phyloP scores from a whole-genome alignment of 2,329 filamentous ascomycete genomes.

The Orbilia oligospora region DNA sequence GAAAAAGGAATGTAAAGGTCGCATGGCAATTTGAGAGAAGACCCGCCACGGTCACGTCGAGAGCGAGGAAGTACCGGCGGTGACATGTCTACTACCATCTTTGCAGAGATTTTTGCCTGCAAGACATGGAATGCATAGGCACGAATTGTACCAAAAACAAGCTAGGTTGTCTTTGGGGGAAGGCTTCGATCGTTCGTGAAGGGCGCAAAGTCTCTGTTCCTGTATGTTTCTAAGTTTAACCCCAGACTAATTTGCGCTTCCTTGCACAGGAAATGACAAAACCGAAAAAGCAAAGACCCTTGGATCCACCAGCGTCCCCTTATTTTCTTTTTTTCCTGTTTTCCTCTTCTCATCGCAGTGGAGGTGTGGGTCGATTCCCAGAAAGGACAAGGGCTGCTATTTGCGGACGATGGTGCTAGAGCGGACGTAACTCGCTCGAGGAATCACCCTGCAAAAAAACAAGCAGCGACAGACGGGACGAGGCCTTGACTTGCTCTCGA shows the following conservation, averaged over 20 bases:
- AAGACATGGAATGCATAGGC: conserved; percentile 50
- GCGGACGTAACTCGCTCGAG: conserved; percentile 53
- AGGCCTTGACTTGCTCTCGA: conserved; percentile 43
- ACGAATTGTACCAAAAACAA: conserved; percentile 49
- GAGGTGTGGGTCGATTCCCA: conserved; percentile 54
- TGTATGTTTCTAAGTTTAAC: conserved; percentile 62
- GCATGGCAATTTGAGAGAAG: conserved; percentile 57
- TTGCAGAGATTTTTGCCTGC: conserved; percentile 48
- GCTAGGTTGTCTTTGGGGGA: conserved; percentile 42
- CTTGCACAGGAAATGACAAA: conserved; percentile 61
- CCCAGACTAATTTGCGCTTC: conserved; percentile 61
- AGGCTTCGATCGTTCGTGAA: conserved; percentile 54
- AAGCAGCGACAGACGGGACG: conserved; percentile 57
- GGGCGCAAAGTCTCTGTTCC: conserved; percentile 59
- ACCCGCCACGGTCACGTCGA: conserved; percentile 39
- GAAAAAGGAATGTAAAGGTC: conserved; percentile 60
- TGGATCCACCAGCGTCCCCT: conserved; percentile 16
- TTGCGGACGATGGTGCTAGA: conserved; percentile 56
- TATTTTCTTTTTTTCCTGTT: conserved; percentile 38
- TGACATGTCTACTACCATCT: conserved; percentile 45
- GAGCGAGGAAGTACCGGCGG: conserved; percentile 51
- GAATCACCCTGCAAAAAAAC: conserved; percentile 56
- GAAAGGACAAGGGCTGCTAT: conserved; percentile 58
- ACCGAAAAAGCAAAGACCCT: conserved; percentile 51
- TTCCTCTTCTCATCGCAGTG: conserved; percentile 45